phyloP scores from a whole-genome alignment of 331 rosid genomes.

The Malus hybrid region DNA sequence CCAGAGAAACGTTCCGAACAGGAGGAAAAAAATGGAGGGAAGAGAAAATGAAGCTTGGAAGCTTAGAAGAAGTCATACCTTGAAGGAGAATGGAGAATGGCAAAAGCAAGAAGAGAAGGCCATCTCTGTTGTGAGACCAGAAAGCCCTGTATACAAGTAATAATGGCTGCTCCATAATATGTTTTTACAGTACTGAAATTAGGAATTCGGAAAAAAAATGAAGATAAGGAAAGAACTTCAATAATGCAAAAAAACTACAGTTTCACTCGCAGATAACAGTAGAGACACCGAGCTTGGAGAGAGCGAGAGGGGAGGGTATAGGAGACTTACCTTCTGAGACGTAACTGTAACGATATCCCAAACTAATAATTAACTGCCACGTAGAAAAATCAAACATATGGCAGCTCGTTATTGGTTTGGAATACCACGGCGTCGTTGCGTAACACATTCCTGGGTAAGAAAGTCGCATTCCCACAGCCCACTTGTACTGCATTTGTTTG shows the following conservation, averaged over 20 bases:
- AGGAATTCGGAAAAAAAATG: neutral
- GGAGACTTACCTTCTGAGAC: too few relatives aligned
- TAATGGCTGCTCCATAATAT: slow-evolving; percentile 18
- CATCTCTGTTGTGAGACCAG: slow-evolving; percentile 33
- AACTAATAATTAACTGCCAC: neutral
- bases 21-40: neutral
- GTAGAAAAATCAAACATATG: too few relatives aligned
- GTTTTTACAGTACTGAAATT: neutral
- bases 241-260: neutral
- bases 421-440: too few relatives aligned
- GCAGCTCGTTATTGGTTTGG: too few relatives aligned
- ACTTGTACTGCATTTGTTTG: neutral
- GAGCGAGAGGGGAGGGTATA: too few relatives aligned
- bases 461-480: neutral
- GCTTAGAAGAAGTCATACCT: slow-evolving; percentile 27
- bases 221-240: neutral
- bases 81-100: slow-evolving; percentile 32
- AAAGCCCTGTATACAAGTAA: slow-evolving; percentile 14
- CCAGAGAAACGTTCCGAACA: too few relatives aligned
- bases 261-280: too few relatives aligned
- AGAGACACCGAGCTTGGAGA: too few relatives aligned
- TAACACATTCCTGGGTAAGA: neutral
- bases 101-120: slow-evolving; percentile 36
- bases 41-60: neutral
- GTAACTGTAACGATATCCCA: neutral